Base-by-base conservation (phyloP, 1,284 basidiomycete species). In the Malassezia equina region DNA sequence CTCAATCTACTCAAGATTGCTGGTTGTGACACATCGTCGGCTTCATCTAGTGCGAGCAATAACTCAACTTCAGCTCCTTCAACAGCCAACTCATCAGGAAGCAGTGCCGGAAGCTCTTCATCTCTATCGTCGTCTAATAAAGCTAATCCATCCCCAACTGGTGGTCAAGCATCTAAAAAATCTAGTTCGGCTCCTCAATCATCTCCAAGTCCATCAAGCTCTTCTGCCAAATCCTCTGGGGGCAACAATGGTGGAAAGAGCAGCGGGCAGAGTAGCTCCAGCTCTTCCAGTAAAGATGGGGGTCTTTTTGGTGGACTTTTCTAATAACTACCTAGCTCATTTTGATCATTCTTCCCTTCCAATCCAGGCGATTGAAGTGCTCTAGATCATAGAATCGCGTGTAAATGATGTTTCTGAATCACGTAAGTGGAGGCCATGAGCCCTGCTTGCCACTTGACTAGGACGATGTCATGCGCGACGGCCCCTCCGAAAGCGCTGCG, bases 1-100 rank as follows among this genome's bases (percentile, higher is more conserved):
- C 43, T 57, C 1, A 23, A 28, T 41, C 31, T 56, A 27, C 39
- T 51, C 7, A 33, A 57, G 19, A 36, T 51, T 12, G 55, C 55
- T 28, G 44, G 29, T 19, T 57, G 55, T 24, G 34, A 36, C 9
- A 19, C 15, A 2, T 34, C 31, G n/a, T 4, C 46, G 4, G 24
- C 2, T 15, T 8, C 17, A 3, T 17, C 13, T 8, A 9, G 31
- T 9, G 7, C 33, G 17, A 23, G 7, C 33, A 39, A 15, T 17
- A 33, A n/a, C 21, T n/a, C 7, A 11, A 41, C 13, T 13, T 40
- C 47, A 13, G 17, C 24, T 29, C 13, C 27, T 11, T 41, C 36
- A 6, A 23, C 34, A n/a, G 29, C 32, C 46, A 47, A 19, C 17
- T 34, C 46, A 21, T 42, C 41, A 13, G 15, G n/a, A n/a, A n/a